Base-by-base conservation (phyloP, 768 basidiomycete species). In the Rhizopogon vinicolor region DNA sequence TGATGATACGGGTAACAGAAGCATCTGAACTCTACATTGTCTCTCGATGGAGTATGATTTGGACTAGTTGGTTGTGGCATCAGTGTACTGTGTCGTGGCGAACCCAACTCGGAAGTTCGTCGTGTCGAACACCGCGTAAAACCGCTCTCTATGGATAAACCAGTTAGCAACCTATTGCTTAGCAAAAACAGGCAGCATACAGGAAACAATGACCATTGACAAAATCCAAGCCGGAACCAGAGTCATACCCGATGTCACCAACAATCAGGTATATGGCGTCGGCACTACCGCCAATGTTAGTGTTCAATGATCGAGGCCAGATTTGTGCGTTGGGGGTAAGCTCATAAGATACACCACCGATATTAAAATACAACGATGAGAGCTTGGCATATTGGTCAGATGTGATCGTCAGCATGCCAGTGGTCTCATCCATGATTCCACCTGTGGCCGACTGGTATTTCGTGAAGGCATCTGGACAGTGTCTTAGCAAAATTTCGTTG, bases 171-270 rank as follows among this genome's bases (percentile, higher is more conserved):
- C 31, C 31, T 8, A 6, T 33, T 46, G 18, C 10, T 10, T 12
- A 3, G 1, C 6, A 7, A 14, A 31, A 35, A 63, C 72, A 86
- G 33, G 84, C 83, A 39, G 78, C 62, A n/a, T 43, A 62, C 62
- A 65, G 40, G 45, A 62, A 62, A 43, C 55, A 19, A 40, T 61
- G 65, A 4, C 65, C 63, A 9, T 63, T 48, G 31, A 60, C 35
- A 8, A 68, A 68, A 52, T 62, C 64, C 3, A 65, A 16, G 14
- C 59, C 62, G 29, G 56, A 50, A 8, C 62, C 60, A 5, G 56
- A 59, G 4, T 53, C 0, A 3, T 2, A 52, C 0, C 62, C 65
- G 7, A 66, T 41, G 51, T 68, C 65, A 31, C 18, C 2, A 28
- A 72, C 58, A 48, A 72, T 29, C 22, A 72, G 66, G 48, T 69